Base-by-base conservation (phyloP, 257 asterid genomes). In the Prunella vulgaris region DNA sequence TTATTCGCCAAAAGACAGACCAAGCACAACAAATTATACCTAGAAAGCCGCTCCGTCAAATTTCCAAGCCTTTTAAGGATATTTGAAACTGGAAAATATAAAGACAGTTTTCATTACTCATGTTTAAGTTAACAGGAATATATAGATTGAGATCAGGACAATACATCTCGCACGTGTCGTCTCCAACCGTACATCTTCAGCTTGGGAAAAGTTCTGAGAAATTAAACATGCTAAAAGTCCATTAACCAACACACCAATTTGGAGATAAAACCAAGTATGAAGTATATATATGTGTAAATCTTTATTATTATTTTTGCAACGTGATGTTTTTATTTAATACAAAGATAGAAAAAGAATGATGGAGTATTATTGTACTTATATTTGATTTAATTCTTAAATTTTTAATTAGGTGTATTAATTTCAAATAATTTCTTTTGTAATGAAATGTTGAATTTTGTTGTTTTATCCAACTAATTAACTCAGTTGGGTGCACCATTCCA, bases 11-110 rank as follows among this genome's bases (percentile, higher is more conserved):
- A 66, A 59, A 2, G 52, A 70, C 25, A 42, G 33, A 60, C 22
- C 40, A 9, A 17, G 24, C 64, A 24, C 10, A 62, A 17, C 18
- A 35, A 15, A 42, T 10, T 17, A 25, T 89, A 90, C 98, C 98
- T 88, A 68, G 98, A 90, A 77, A 92, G 98, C 22, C 95, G 86
- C 75, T 92, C 98, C 32, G 91, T 80, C 61, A 92, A 74, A 32
- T 87, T 97, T 53, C 89, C 95, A 75, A 90, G 97, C 82, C 97
- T 85, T 81, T 84, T 92, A 49, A 92, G 91, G 74, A 92, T 81
- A 80, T 76, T 88, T 18, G 97, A 80, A 81, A 90, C 98, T 92
- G 90, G 73, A 46, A 46, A 46, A 46, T 0, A 46, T 12, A 71
- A 67, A 24, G 62, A 57, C 22, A 46, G 30, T 40, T 51, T 71